Evolutionary conservation across 169 alveolate genomes (phyloP), one percentile per base, ranked within the genome.

Genomic region (Eimeria maxima): DNA sequence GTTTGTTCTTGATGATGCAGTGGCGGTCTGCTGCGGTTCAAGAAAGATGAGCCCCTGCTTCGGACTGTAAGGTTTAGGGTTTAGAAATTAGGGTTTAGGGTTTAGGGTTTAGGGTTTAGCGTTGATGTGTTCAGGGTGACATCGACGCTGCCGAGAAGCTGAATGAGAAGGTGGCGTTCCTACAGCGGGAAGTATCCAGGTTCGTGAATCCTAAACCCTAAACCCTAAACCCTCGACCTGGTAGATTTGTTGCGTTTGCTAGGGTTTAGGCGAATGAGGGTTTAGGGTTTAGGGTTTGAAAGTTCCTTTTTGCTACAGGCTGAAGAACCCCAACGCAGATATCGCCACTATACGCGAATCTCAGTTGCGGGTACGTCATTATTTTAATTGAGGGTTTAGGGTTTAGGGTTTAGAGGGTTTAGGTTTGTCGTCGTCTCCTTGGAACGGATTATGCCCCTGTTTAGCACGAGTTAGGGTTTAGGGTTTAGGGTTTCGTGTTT

Each of bases 121-220:
- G 14, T 57, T 24, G 55, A 27, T 74, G 33, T 47, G 55, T 76
- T 38, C 86, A 97, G 98, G 98, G 98, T 16, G 97, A 97, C 67
- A 89, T 96, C 76, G 95, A 84, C 44, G 97, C 94, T 45, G 98
- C 97, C 38, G 96, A 96, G 90, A 96, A 96, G 86, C 93, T 96
- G 71, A 97, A 88, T 69, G 96, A 96, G 63, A 96, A 97, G 90
- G 96, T 97, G 22, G 96, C 97, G 11, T 95, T 94, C 73, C 95
- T 97, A n/a, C 97, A 96, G 78, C 84, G 95, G 69, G 95, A 95
- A 42, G 96, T 93, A 13, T 87, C 89, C 78, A 50, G 96, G 60
- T 71, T 42, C 69, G 90, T 81, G 53, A 47, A 81, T 73, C 78
- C 78, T 29, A 84, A 57, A 84, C 93, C 78, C 63, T 53, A 33